Evolutionary conservation across 139 green algal species (phyloP), one percentile per base, ranked within the genome.

Genomic region (Tetraselmis striata): DNA sequence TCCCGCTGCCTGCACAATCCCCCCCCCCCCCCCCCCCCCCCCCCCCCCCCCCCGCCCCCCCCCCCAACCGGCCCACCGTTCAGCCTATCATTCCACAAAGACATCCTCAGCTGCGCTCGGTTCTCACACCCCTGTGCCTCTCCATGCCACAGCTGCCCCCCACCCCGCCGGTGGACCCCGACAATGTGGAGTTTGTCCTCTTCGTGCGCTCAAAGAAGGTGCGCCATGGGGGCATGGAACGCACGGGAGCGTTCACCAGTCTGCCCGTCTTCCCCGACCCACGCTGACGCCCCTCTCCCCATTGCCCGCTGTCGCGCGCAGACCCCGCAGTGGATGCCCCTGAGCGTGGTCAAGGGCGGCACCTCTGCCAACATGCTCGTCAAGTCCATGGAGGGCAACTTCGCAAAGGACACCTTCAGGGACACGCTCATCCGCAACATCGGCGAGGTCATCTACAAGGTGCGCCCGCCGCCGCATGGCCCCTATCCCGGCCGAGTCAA

Each of bases 131-230:
- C 45, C 5, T n/a, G n/a, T n/a, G n/a, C n/a, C n/a, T n/a, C n/a
- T n/a, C n/a, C n/a, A n/a, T n/a, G n/a, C n/a, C n/a, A 32, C 82
- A 88, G 86, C 77, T 79, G 26, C 86, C 90, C 0, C 90, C 90
- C 1, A 84, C 82, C 0, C 92, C 92, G 23, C 89, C 90, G 26
- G 89, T 95, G 26, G 92, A 95, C 81, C 90, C 90, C 2, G 89
- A 94, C 29, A 95, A 95, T 78, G 88, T 79, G 26, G 91, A 95
- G 89, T 94, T 95, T 84, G 92, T 94, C 2, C 82, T 95, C 75
- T 95, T 95, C 76, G 79, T 93, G 28, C 87, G 90, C 32, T 85
- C 85, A 0, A 87, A 88, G 81, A 91, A 89, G 83, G 58, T 90
- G 29, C 28, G 58, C 29, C 77, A n/a, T n/a, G n/a, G n/a, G n/a